A percentile compares a stretch with the other conserved stretches of the same genome.
Conservation (phyloP, 768 basidiomycete species). For the Gloeostereum incarnatum region DNA sequence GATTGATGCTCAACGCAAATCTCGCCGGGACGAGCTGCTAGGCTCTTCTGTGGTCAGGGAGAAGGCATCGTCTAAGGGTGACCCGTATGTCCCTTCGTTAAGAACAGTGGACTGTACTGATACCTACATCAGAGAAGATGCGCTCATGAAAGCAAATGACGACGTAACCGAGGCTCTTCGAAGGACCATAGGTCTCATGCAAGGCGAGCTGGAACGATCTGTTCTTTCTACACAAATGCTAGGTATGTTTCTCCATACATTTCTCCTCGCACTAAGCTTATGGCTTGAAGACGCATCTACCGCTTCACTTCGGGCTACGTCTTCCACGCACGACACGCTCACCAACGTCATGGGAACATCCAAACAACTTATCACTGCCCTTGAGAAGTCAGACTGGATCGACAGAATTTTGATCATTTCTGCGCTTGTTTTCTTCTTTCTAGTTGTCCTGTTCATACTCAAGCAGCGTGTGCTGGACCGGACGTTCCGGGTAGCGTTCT, state of each 20-base stretch:
- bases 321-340: conserved; percentile 69
- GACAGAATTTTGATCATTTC: conserved; percentile 83
- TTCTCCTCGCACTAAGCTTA: too few relatives aligned
- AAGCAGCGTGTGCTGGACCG: conserved; percentile 83
- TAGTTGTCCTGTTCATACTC: conserved; percentile 79
- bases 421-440: conserved; percentile 73
- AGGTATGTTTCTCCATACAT: conserved; percentile 30
- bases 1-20: conserved; percentile 52
- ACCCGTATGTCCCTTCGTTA: conserved; percentile 13
- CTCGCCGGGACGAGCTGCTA: conserved; percentile 64
- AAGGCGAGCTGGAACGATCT: conserved; percentile 84
- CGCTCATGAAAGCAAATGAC: conserved; percentile 80
- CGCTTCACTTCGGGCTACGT: conserved; percentile 63
- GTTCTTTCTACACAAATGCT: conserved; percentile 82
- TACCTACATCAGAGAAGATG: conserved; percentile 52
- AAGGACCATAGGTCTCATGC: conserved; percentile 80
- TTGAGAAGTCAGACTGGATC: conserved; percentile 87
- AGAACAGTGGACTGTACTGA: background rate
- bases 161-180: conserved; percentile 85
- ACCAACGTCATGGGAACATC: conserved; percentile 66
- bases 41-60: conserved; percentile 38
- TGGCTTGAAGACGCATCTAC: conserved; percentile 61
- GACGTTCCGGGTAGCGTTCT: conserved; percentile 70
- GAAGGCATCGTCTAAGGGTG: conserved; percentile 39
- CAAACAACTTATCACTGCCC: conserved; percentile 74